phyloP scores from a whole-genome alignment of 2,329 filamentous ascomycete species.

The Plectosphaerella plurivora region DNA sequence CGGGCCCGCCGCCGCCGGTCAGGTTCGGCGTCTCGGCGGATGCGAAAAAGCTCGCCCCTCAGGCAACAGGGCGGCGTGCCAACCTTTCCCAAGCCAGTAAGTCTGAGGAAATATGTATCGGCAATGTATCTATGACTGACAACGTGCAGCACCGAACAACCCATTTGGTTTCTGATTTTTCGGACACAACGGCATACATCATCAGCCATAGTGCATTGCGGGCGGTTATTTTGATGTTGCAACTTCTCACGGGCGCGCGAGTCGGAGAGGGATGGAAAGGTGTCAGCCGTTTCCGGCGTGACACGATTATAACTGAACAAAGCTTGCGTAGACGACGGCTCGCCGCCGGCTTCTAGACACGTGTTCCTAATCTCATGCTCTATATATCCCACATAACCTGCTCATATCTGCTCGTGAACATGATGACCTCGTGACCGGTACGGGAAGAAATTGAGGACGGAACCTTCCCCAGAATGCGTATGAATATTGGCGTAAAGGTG shows the following conservation, averaged over 20 bases:
- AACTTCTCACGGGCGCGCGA: not conserved
- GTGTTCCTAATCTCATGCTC: not conserved
- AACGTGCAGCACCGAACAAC: constrained; percentile 42
- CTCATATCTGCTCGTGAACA: not conserved
- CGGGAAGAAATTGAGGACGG: not conserved
- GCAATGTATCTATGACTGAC: constrained; percentile 6
- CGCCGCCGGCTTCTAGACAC: not conserved
- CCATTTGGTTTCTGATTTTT: constrained; percentile 44
- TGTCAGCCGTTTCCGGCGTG: too few relatives aligned
- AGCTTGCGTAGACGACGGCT: not conserved
- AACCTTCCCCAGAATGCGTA: too few relatives aligned
- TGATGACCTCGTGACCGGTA: not conserved
- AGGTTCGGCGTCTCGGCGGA: constrained; percentile 76
- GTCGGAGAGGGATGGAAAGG: too few relatives aligned
- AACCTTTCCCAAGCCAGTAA: constrained; percentile 95
- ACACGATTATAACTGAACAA: not conserved
- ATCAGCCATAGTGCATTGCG: not conserved
- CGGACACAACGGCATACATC: not conserved
- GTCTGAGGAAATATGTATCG: constrained; percentile 34
- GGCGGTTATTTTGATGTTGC: not conserved
- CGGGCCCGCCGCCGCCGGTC: constrained; percentile 73
- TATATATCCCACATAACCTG: not conserved
- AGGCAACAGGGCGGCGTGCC: constrained; percentile 83
- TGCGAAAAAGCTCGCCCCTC: constrained; percentile 73
- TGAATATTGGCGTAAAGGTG: too few relatives aligned